Base-by-base conservation (phyloP, 768 basidiomycete genomes). In the Tulasnella sp. region DNA sequence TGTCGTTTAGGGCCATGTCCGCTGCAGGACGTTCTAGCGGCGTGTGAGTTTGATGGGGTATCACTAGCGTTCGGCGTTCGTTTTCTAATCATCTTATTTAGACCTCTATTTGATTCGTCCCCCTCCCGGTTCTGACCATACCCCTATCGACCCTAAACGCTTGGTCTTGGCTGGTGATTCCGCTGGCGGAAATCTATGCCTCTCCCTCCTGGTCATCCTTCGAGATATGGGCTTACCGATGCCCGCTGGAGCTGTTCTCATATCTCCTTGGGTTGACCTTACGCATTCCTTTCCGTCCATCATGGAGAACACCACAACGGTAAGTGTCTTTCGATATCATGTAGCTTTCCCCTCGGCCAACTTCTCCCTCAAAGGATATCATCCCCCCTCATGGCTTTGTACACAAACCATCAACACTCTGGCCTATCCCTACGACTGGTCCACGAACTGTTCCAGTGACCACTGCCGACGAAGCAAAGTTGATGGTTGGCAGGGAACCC, bases 201-300 rank as follows among this genome's bases (percentile, higher is more conserved):
- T 97, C 52, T 84, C 91, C 3, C 73, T 96, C 21, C 75, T 99
- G 2, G 56, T 61, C 21, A 65, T 74, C 8, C 77, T 99, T 45
- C 84, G 96, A 11, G 96, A 99, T 67, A 70, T 77, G 0, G 82
- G 79, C 1, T 72, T 93, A 17, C 91, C 91, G 3, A 60, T 78
- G 45, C 96, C 93, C 3, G 88, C 91, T 2, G 96, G 91, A 8
- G 91, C 82, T 1, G 74, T 94, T 12, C 72, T 97, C 37, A 84
- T 97, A 62, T 92, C 88, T 27, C 96, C 96, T 0, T 97, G 94
- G 87, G 85, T 83, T 9, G 86, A 90, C 69, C 70, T 98, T n/a
- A 93, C 89, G 0, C 96, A 98, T 68, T 92, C 88, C 0, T 97
- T 98, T 68, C 88, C 90, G 0, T 90, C 86, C 63, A 77, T 93